These are phyloP conservation scores for Stevia rebaudiana DNA, from an alignment of 140 eudicot species.

Conservation along the genomic window DNA sequence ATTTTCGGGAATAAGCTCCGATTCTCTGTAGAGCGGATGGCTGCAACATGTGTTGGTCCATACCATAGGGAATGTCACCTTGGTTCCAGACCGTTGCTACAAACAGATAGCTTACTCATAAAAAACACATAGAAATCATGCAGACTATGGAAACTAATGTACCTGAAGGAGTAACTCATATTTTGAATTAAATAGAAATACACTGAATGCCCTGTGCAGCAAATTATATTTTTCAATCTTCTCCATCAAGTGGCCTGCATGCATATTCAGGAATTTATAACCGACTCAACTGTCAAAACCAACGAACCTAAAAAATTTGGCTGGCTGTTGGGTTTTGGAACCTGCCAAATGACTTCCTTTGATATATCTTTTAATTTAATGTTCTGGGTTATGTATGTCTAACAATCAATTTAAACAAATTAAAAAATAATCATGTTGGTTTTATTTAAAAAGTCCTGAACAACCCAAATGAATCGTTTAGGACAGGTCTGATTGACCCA, in stretches of 20 bases:
- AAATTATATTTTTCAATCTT: slow-evolving; percentile 65
- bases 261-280: not conserved
- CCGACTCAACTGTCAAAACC: no score
- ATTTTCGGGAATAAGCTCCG: slow-evolving; percentile 75
- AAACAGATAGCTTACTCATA: slow-evolving; percentile 2
- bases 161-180: slow-evolving; percentile 97
- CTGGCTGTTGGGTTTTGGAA: not conserved
- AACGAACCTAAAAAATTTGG: no score
- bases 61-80: slow-evolving; percentile 94
- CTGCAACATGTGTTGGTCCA: slow-evolving; percentile 99
- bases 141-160: slow-evolving; percentile 3
- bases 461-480: no score
- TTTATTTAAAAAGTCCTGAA: no score
- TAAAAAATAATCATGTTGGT: no score
- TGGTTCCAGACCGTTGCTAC: slow-evolving; percentile 95
- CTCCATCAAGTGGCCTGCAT: slow-evolving; percentile 93
- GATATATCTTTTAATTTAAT: not conserved
- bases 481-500: no score
- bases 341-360: not conserved
- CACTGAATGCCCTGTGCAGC: slow-evolving; percentile 96
- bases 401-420: not conserved
- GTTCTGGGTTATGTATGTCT: not conserved
- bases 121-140: not conserved
- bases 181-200: slow-evolving; percentile 85
- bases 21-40: slow-evolving; percentile 83